Base-by-base conservation (phyloP, 345 rosid species). In the rapeseed (Brassica napus) region DNA sequence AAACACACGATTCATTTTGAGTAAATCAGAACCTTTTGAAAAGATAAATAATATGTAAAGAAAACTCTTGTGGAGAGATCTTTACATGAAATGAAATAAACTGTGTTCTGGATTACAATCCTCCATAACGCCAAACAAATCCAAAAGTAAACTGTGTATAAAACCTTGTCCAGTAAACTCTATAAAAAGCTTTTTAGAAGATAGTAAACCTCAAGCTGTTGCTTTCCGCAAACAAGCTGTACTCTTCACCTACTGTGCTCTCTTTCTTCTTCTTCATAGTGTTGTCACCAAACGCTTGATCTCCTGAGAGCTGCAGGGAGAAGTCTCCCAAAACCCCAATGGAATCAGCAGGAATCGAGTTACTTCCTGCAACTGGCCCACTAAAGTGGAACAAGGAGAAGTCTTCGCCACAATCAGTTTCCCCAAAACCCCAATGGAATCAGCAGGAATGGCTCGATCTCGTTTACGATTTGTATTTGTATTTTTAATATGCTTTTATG, bases 321-420 rank as follows among this genome's bases (percentile, higher is more conserved):
- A 83, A 67, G 28, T 85, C 89, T 31, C 87, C 88, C 12, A 26
- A 78, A 23, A 76, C 74, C 67, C 68, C 88, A 54, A 84, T 84
- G 10, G 87, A 83, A 28, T 76, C 78, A 54, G 69, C 73, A 59
- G 80, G 67, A 73, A 81, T 74, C 6, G 85, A 75, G 77, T 84
- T 89, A 30, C 84, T 75, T 49, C 88, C 88, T 60, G 81, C 95
- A 49, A 89, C 84, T 7, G 99, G 98, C 14, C 94, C 97, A 42
- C 93, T 97, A 69, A 83, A 93, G 83, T 95, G 99, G 81, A 93
- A 95, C 79, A 93, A 79, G 73, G 99, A 95, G 84, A 95, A 95
- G 81, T 84, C 77, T 47, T 82, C 73, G 12, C 73, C 77, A 68
- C 84, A 18, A 61, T 81, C 85, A n/a, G 42, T 72, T 74, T 76